phyloP scores from a whole-genome alignment of 495 filamentous ascomycete genomes.

The Penicillium parvum region DNA sequence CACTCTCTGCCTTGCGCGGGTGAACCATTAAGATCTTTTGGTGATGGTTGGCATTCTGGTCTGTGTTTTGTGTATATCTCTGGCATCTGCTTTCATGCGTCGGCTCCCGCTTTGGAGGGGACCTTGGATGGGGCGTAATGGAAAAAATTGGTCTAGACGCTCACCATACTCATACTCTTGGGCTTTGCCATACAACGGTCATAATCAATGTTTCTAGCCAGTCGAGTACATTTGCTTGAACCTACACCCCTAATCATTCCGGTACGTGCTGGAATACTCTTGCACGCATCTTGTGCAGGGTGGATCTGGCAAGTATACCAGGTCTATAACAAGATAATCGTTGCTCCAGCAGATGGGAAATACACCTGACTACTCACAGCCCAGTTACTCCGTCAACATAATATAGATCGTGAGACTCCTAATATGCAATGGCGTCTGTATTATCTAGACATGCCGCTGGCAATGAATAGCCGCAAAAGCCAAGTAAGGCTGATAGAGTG shows the following conservation, averaged over 20 bases:
- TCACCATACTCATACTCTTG: too few relatives aligned
- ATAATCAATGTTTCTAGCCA: too few relatives aligned
- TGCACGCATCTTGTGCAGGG: too few relatives aligned
- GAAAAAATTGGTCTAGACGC: background rate
- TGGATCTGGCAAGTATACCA: too few relatives aligned
- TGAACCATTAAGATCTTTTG: background rate
- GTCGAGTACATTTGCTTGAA: too few relatives aligned
- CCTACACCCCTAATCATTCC: too few relatives aligned
- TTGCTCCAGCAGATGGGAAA: too few relatives aligned
- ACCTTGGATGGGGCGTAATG: constrained; percentile 2
- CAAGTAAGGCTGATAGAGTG: background rate
- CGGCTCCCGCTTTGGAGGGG: background rate
- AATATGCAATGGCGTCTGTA: constrained; percentile 11
- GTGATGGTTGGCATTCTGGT: background rate
- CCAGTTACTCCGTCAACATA: too few relatives aligned
- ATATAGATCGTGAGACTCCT: constrained; percentile 5
- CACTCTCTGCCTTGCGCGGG: constrained; percentile 2
- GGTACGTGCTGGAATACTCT: too few relatives aligned
- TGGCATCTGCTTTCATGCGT: background rate
- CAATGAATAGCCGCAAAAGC: constrained; percentile 1
- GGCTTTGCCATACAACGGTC: too few relatives aligned
- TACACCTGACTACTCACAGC: too few relatives aligned
- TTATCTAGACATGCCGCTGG: constrained; percentile 6
- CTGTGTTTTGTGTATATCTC: constrained; percentile 2
- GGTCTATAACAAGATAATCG: too few relatives aligned